phyloP scores from a whole-genome alignment of 2,329 filamentous ascomycete genomes.

The Cladosporium sp. region DNA sequence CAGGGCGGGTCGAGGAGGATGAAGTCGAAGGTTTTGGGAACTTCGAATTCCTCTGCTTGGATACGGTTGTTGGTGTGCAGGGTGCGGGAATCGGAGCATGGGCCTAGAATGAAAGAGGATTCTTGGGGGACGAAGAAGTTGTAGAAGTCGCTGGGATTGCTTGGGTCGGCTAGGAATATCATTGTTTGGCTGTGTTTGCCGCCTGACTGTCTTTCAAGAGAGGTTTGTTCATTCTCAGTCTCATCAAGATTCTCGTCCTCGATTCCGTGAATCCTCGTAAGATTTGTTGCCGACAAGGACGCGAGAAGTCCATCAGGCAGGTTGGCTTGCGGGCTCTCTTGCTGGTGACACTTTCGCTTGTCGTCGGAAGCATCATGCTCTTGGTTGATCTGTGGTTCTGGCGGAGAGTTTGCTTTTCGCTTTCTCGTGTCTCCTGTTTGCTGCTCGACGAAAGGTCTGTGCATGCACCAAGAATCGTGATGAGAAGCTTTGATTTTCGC shows the following conservation, averaged over 20 bases:
- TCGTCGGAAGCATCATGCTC: too few species aligned
- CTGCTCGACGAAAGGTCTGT: slow-evolving; percentile 16
- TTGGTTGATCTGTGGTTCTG: too few species aligned
- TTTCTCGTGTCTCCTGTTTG: slow-evolving; percentile 9
- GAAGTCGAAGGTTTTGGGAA: slow-evolving; percentile 57
- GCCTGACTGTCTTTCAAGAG: background rate
- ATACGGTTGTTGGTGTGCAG: slow-evolving; percentile 37
- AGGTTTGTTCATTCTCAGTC: too few species aligned
- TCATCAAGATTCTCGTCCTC: background rate
- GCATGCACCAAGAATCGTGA: slow-evolving; percentile 33
- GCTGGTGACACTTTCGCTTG: too few species aligned
- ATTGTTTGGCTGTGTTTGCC: background rate
- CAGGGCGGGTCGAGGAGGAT: slow-evolving; percentile 75
- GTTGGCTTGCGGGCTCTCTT: background rate
- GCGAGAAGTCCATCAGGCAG: background rate
- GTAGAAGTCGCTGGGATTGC: background rate
- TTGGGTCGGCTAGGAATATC: background rate
- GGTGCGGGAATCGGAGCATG: slow-evolving; percentile 32
- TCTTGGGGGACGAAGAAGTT: slow-evolving; percentile 43
- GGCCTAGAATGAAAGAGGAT: slow-evolving; percentile 49
- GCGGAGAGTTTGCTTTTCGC: background rate
- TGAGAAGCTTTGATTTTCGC: slow-evolving; percentile 27
- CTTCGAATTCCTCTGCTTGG: slow-evolving; percentile 35
- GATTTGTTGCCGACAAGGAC: background rate
- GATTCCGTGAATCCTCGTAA: background rate